Base-by-base conservation (phyloP, 768 basidiomycete genomes). In the Termitomyces heimii region DNA sequence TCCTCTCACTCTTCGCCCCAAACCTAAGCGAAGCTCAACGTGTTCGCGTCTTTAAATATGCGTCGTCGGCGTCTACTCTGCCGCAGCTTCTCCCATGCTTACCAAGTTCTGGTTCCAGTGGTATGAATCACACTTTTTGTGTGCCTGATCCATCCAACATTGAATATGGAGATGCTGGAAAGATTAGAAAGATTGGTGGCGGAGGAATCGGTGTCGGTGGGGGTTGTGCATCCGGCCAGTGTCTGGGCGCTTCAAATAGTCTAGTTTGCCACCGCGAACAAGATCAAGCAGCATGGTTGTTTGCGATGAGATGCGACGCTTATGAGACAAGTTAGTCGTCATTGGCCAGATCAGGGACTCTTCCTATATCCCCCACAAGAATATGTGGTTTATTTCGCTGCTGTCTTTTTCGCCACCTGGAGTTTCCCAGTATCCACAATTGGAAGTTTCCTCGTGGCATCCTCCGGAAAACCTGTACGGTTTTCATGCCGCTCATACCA, bases 1-100 rank as follows among this genome's bases (percentile, higher is more conserved):
- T 84, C 37, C 74, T 88, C 34, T 78, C 82, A 13, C 79, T 80
- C 62, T 68, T 85, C 22, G 80, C 83, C 4, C 85, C 84, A 16
- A 72, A 67, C 0, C 76, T 88, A 50, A 85, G 85, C 18, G 65
- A 75, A 20, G 68, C 71, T 2, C 86, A 88, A 62, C 78, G 78
- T 22, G 71, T 79, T 60, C 78, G 77, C 8, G 76, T 88, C 32
- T 77, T 75, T 60, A 66, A 64, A 31, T 86, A 79, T 56, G 84
- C 84, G 8, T 73, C 79, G 1, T 72, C 74, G 31, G 52, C 67
- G 0, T 54, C 67, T 4, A 85, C 84, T 0, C 73, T 86, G 9
- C 80, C 78, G 14, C 66, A 48, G 1, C 57, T 68, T n/a, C 58
- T 67, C 3, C 66, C 65, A 28, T 59, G 59, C 40, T 60, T 67